Evolutionary conservation across 441 rosid genomes (phyloP).

Genomic region (Populus hybrid): DNA sequence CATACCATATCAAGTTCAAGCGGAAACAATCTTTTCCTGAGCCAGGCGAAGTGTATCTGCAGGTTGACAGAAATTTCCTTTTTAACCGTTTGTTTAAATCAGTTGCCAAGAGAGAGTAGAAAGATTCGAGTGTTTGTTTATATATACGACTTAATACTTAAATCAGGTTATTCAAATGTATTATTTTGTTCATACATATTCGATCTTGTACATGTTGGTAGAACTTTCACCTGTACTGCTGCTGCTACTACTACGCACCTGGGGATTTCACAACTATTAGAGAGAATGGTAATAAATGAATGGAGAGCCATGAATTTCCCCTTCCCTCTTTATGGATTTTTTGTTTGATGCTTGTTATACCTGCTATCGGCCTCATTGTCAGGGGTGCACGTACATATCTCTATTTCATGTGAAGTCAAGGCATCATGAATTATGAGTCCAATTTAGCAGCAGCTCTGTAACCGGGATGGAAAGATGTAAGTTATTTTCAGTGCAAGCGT

Average conservation of each 20-base stretch:
- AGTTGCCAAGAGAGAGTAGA: conserved; percentile 9
- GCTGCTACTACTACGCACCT: too few relatives aligned
- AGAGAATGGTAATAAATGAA: conserved; percentile 2
- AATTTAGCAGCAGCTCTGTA: too few relatives aligned
- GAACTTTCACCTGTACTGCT: neutral
- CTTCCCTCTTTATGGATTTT: neutral
- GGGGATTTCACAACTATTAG: conserved; percentile 4
- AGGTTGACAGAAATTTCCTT: conserved; percentile 5
- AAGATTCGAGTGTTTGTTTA: conserved; percentile 11
- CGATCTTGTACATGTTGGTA: conserved; percentile 15
- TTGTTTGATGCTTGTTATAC: too few relatives aligned
- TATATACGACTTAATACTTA: neutral
- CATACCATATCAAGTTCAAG: conserved; percentile 7
- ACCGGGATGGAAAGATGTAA: too few relatives aligned
- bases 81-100: neutral
- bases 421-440: too few relatives aligned
- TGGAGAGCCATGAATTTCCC: neutral
- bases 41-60: neutral
- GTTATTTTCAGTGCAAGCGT: too few relatives aligned
- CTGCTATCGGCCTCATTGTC: too few relatives aligned
- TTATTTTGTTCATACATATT: conserved; percentile 12
- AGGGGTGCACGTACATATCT: too few relatives aligned
- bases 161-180: conserved; percentile 2
- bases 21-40: conserved; percentile 3
- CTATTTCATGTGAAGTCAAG: too few relatives aligned